A percentile compares a stretch with the other conserved stretches of the same genome.
phyloP scores from a whole-genome alignment of 306 rosid genomes.

The Begonia loranthoides region DNA sequence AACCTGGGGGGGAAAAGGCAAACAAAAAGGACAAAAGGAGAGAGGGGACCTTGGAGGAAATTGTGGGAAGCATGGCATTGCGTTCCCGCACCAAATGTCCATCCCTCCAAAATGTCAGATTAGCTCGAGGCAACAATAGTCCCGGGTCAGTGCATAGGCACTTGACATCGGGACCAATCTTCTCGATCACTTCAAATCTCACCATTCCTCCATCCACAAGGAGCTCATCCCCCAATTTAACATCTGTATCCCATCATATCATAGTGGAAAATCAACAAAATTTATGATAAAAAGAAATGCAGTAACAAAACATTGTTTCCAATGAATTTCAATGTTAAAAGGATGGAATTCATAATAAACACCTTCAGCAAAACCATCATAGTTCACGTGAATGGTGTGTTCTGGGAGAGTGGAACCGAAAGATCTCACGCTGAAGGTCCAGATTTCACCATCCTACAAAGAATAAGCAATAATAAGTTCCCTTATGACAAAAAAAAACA shows the following conservation, averaged over 20 bases:
- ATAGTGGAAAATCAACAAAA: conserved; percentile 2
- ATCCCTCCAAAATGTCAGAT: conserved; percentile 95
- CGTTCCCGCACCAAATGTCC: conserved; percentile 89
- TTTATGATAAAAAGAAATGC: conserved; percentile 1
- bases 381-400: conserved; percentile 69
- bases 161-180: conserved; percentile 94
- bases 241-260: conserved; percentile 39
- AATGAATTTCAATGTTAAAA: not conserved
- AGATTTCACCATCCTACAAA: conserved; percentile 78
- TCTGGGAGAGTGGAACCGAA: conserved; percentile 72
- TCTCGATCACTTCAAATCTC: conserved; percentile 91
- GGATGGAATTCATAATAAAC: not conserved
- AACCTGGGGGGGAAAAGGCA: too few species aligned
- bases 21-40: not conserved
- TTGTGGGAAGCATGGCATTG: conserved; percentile 96
- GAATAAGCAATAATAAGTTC: conserved; percentile 1
- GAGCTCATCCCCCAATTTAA: conserved; percentile 88
- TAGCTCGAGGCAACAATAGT: conserved; percentile 87
- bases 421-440: conserved; percentile 96
- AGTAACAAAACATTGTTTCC: not conserved
- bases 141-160: conserved; percentile 97
- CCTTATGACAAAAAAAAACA: not conserved
- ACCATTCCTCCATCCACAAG: conserved; percentile 99
- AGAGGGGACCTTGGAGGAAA: conserved; percentile 71
- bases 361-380: conserved; percentile 98